Percentiles rank a stretch among this genome's conserved stretches.
Evolutionary conservation across 371 early-diverging fungal genomes (phyloP).

Genomic region (Nematocida sp.): DNA sequence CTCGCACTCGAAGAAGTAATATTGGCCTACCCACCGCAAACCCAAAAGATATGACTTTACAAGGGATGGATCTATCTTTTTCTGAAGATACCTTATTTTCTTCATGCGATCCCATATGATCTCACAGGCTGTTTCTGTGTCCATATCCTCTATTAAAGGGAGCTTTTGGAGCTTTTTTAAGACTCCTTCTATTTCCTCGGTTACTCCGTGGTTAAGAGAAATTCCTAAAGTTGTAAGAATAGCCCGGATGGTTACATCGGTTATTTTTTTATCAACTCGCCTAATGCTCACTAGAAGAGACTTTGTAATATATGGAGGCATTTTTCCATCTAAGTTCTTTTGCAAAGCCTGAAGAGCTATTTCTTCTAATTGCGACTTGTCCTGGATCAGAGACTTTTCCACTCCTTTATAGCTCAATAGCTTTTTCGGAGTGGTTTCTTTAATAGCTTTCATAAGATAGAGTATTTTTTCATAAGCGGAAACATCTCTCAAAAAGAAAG

Average conservation of each 20-base stretch:
- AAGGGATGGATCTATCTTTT: neutral
- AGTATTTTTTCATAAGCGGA: neutral
- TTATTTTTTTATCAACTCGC: neutral
- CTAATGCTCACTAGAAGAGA: neutral
- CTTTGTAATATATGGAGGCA: constrained; percentile 4
- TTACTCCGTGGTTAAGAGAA: neutral
- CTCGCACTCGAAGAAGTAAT: constrained; percentile 3
- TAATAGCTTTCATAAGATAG: neutral
- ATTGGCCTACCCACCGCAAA: constrained; percentile 1
- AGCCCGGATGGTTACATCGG: neutral
- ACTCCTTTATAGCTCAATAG: neutral
- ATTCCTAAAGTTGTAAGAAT: neutral
- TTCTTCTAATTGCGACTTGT: neutral
- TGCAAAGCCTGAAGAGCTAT: neutral
- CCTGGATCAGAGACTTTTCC: neutral
- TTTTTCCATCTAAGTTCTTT: neutral
- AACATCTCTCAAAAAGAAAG: neutral
- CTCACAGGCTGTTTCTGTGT: neutral
- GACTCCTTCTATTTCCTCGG: neutral
- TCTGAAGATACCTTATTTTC: neutral
- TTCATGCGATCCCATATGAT: neutral
- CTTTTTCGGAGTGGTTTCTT: neutral
- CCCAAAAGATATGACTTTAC: neutral
- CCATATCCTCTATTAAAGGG: neutral
- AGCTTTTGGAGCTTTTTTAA: neutral